Percentiles rank a stretch among this genome's conserved stretches.
phyloP scores from a whole-genome alignment of 495 filamentous ascomycete genomes.

The Neurospora sp. region DNA sequence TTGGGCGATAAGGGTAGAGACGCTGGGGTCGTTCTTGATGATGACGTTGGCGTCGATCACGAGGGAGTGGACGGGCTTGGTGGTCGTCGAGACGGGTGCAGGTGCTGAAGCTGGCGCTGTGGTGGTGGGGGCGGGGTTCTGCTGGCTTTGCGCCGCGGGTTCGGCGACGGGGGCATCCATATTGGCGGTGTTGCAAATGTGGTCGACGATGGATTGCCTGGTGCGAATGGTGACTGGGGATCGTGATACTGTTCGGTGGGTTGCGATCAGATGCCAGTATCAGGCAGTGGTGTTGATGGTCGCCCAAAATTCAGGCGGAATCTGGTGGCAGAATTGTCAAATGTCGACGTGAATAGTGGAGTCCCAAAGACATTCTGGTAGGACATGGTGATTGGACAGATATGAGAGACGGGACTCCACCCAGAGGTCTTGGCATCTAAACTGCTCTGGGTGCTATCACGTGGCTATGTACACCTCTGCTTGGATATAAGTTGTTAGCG shows the following conservation, averaged over 20 bases:
- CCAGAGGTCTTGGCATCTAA: background rate
- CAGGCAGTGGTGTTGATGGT: background rate
- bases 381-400: background rate
- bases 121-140: slow-evolving; percentile 19
- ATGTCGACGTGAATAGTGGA: background rate
- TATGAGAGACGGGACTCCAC: background rate
- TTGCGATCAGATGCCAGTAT: background rate
- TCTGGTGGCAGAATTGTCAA: slow-evolving; percentile 3
- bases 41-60: slow-evolving; percentile 88
- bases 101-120: background rate
- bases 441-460: background rate
- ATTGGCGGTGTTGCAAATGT: background rate
- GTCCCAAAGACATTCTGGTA: background rate
- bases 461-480: too few species aligned
- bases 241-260: too few species aligned
- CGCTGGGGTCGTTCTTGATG: slow-evolving; percentile 73
- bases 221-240: too few species aligned
- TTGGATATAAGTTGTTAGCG: too few species aligned
- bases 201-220: background rate
- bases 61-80: slow-evolving; percentile 69
- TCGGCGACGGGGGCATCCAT: slow-evolving; percentile 11
- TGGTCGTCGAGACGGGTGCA: background rate
- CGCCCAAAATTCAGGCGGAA: slow-evolving; percentile 8
- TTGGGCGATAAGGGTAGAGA: slow-evolving; percentile 65
- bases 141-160: slow-evolving; percentile 4